phyloP scores from a whole-genome alignment of 495 filamentous ascomycete genomes.

The Cercophora samala region DNA sequence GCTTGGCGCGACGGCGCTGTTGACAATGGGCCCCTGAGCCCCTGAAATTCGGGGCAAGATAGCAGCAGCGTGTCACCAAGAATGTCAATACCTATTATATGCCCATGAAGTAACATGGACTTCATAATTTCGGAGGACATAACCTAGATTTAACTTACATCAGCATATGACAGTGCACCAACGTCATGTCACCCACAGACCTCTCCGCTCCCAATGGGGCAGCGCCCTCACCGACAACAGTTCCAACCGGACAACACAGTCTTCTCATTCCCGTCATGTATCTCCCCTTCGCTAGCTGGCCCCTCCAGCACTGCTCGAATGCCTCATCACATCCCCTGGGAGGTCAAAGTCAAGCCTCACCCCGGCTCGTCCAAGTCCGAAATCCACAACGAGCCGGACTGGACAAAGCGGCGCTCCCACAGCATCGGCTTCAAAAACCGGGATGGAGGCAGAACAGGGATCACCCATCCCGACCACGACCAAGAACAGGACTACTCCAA shows the following conservation, averaged over 20 bases:
- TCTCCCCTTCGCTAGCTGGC: neutral
- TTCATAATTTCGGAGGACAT: neutral
- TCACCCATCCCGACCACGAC: neutral
- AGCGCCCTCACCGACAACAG: neutral
- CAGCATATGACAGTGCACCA: neutral
- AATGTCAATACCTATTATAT: neutral
- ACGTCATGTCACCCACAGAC: constrained; percentile 6
- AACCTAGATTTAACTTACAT: neutral
- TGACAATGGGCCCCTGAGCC: neutral
- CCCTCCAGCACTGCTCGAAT: neutral
- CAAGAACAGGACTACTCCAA: neutral
- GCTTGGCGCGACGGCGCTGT: neutral
- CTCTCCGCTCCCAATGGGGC: neutral
- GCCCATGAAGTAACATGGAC: neutral
- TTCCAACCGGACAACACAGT: neutral
- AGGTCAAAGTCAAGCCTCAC: constrained; percentile 13
- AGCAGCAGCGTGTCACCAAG: neutral
- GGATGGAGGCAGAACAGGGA: constrained; percentile 13
- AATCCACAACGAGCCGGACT: constrained; percentile 14
- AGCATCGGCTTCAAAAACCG: constrained; percentile 18
- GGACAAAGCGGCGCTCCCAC: constrained; percentile 10
- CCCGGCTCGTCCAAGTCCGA: constrained; percentile 17
- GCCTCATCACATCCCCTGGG: constrained; percentile 10
- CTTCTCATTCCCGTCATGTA: neutral
- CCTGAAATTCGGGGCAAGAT: neutral